Conservation (phyloP, 768 basidiomycete genomes). For the Mycena rebaudengoi region DNA sequence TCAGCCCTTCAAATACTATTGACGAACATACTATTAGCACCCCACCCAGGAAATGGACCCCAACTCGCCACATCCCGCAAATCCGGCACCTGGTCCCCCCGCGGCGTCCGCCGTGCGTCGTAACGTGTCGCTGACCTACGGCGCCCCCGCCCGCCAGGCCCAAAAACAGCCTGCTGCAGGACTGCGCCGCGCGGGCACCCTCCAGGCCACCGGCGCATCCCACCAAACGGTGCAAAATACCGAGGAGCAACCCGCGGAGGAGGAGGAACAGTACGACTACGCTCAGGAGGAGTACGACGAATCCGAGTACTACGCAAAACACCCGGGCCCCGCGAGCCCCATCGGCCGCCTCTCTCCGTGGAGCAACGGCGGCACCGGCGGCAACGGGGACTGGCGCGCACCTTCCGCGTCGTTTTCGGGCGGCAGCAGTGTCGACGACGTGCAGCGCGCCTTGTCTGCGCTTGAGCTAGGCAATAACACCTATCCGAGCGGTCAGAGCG, state of each 20-base stretch:
- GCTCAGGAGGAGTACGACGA: constrained; percentile 68
- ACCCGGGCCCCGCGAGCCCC: constrained; percentile 62
- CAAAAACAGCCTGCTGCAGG: constrained; percentile 58
- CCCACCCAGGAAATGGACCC: constrained; percentile 56
- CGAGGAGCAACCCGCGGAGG: constrained; percentile 53
- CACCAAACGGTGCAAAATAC: constrained; percentile 51
- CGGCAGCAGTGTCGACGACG: constrained; percentile 69
- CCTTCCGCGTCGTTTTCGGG: constrained; percentile 36
- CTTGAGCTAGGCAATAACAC: constrained; percentile 63
- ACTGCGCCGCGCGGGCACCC: constrained; percentile 80
- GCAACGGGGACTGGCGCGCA: constrained; percentile 30
- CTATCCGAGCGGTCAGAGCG: constrained; percentile 57
- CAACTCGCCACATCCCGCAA: constrained; percentile 72
- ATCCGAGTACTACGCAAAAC: constrained; percentile 59
- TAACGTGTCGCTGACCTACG: constrained; percentile 82
- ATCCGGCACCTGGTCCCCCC: constrained; percentile 76
- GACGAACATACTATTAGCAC: constrained; percentile 24
- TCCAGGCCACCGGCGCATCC: constrained; percentile 61
- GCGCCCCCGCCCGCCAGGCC: constrained; percentile 60
- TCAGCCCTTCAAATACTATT: not conserved
- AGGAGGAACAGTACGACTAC: constrained; percentile 65
- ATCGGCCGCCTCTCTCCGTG: constrained; percentile 75
- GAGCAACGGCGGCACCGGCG: constrained; percentile 41
- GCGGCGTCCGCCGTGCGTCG: constrained; percentile 77
- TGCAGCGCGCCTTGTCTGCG: constrained; percentile 74